Evolutionary conservation across 2,329 filamentous ascomycete species (phyloP).

Genomic region (Juglanconis oblonga): DNA sequence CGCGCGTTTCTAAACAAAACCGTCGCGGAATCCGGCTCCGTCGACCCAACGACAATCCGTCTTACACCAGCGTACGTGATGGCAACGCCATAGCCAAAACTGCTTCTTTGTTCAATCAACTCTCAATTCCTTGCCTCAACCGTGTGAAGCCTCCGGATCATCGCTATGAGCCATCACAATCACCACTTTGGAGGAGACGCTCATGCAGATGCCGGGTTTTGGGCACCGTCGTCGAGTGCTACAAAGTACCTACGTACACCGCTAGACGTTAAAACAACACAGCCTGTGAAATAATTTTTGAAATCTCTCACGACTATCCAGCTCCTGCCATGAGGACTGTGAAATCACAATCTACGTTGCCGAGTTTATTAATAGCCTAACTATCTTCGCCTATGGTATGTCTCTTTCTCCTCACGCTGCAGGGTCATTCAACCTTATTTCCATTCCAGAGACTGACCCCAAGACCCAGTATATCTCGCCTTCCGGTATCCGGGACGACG

Average conservation of each 20-base stretch:
- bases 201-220: slow-evolving; percentile 22
- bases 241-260: slow-evolving; percentile 25
- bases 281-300: background rate
- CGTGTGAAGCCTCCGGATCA: background rate
- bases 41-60: background rate
- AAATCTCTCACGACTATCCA: background rate
- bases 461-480: background rate
- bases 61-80: too few relatives aligned
- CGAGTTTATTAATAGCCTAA: slow-evolving; percentile 7
- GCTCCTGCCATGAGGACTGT: slow-evolving; percentile 28
- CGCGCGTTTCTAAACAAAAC: background rate
- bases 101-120: too few relatives aligned
- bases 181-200: slow-evolving; percentile 25
- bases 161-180: slow-evolving; percentile 28
- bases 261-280: background rate
- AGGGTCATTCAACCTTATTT: too few relatives aligned
- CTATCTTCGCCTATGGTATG: slow-evolving; percentile 3
- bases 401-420: too few relatives aligned
- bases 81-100: too few relatives aligned
- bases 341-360: slow-evolving; percentile 5
- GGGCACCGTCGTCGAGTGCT: slow-evolving; percentile 28
- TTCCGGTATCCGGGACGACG: slow-evolving; percentile 22
- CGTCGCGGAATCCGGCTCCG: background rate
- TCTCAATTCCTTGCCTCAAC: too few relatives aligned
- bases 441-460: background rate